Base-by-base conservation (phyloP, 140 eudicot genomes). In the Erigeron philadelphicus region DNA sequence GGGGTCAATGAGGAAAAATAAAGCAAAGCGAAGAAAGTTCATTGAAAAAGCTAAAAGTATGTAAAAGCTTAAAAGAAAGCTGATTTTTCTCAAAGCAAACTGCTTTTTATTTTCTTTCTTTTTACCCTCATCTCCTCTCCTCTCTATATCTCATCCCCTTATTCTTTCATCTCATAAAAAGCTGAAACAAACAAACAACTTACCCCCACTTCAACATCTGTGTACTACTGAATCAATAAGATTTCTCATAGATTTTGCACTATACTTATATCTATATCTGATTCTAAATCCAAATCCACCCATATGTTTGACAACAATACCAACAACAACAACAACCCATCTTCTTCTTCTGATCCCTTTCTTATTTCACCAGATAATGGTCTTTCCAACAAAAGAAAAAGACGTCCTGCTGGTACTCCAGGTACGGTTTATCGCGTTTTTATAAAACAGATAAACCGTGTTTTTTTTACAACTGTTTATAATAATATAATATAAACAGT, bases 381-480 rank as follows among this genome's bases (percentile, higher is more conserved):
- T 46, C 72, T 75, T 70, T 45, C 80, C 53, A 84, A 49, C 67
- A 84, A 78, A 53, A 58, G 97, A 35, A 90, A 85, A 66, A 69
- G 97, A 18, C 81, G 97, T 0, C 97, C 97, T 0, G 95, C 93
- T 10, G 97, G 97, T 9, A 90, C 97, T 35, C 97, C 97, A 79
- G 97, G 97, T 90, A 72, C 8, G 25, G 13, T 48, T 15, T 52
- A 9, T 35, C 11, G 41, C 18, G 54, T 45, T 64, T 43, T 41
- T n/a, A 64, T n/a, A 35, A 0, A 31, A 31, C 38, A 31, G 38
- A 31, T 31, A 31, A 31, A 31, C 38, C 38, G 38, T 31, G 38
- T 0, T 21, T 23, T 31, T 31, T 38, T 0, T 5, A 35, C 5
- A 60, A 35, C 21, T 60, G 19, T 10, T 31, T 8, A 67, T 25